These are phyloP conservation scores for Penicillium fimorum DNA, from an alignment of 495 filamentous ascomycete genomes.

Conservation along the genomic window DNA sequence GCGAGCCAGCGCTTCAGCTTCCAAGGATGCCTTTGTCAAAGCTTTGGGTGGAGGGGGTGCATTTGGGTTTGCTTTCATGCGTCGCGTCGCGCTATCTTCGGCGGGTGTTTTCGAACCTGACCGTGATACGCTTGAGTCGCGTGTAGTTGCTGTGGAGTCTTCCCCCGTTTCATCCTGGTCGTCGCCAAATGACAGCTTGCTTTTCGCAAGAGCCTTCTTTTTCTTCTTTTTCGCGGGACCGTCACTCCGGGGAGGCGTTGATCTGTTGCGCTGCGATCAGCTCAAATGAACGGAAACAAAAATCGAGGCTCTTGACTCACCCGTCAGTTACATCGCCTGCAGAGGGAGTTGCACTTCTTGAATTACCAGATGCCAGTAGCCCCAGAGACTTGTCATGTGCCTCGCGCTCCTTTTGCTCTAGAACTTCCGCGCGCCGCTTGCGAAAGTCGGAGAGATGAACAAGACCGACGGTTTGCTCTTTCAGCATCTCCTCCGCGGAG, in stretches of 20 bases:
- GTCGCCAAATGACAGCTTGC: slow-evolving; percentile 67
- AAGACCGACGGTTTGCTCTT: slow-evolving; percentile 88
- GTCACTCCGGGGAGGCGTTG: slow-evolving; percentile 41
- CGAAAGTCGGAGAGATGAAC: slow-evolving; percentile 93
- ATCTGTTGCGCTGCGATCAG: slow-evolving; percentile 46
- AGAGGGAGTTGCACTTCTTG: slow-evolving; percentile 53
- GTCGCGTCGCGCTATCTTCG: slow-evolving; percentile 43
- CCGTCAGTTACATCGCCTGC: slow-evolving; percentile 52
- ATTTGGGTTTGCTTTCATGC: slow-evolving; percentile 65
- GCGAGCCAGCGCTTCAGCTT: slow-evolving; percentile 75
- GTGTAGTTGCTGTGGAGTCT: slow-evolving; percentile 34
- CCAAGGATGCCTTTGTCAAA: slow-evolving; percentile 80
- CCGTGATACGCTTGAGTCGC: slow-evolving; percentile 36
- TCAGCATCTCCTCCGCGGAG: slow-evolving; percentile 86
- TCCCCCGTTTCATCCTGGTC: slow-evolving; percentile 51
- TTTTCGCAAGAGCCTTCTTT: slow-evolving; percentile 59
- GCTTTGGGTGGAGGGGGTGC: slow-evolving; percentile 71
- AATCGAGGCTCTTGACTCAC: slow-evolving; percentile 38
- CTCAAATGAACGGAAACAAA: slow-evolving; percentile 6
- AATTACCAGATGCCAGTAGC: slow-evolving; percentile 47
- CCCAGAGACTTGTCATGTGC: slow-evolving; percentile 62
- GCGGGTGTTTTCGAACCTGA: slow-evolving; percentile 40
- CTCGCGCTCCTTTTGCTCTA: slow-evolving; percentile 87
- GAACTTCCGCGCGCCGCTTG: slow-evolving; percentile 90
- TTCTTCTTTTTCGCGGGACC: slow-evolving; percentile 63